Evolutionary conservation across 345 rosid species (phyloP), one percentile per base, ranked within the genome.

Genomic region (Arabidopsis arenosa): DNA sequence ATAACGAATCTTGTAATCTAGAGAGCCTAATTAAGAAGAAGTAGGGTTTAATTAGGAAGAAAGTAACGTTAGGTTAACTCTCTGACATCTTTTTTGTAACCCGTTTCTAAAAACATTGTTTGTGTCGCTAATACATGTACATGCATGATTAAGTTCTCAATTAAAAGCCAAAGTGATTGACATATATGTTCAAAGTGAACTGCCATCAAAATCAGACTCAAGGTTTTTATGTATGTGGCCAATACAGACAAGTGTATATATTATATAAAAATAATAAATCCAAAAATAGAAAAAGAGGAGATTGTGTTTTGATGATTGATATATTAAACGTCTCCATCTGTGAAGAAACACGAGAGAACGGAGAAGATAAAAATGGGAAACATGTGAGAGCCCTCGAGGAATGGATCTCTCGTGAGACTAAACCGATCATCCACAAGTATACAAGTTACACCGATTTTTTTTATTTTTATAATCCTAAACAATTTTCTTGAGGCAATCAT

Each of bases 351-450:
- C 80, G 81, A 78, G 81, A 78, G 68, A 72, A 59, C 63, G 73
- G 77, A 78, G 81, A 66, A 78, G 73, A 41, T 8, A 7, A 66
- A 66, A 78, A 78, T 66, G 81, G 81, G 77, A 78, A 78, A 78
- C 81, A 78, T 72, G 81, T 78, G 81, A 78, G 77, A 66, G 49
- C 67, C 14, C 39, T 68, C 36, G 23, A 18, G 61, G 44, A 72
- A 66, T 78, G 81, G 81, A 78, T 78, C 73, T 78, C 81, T 78
- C 81, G 81, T 78, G 81, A 78, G 81, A 78, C 81, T 52, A 26
- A 72, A 78, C 81, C 81, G 77, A 78, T 66, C 71, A 64, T 47
- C 80, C 72, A 30, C 72, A 63, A 11, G 5, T 57, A 9, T 43
- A 63, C 64, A 33, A 26, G 49, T 74, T 48, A 62, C 73, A 75